Percentiles rank a stretch among this genome's conserved stretches.
phyloP scores from a whole-genome alignment of 2,329 filamentous ascomycete species.

The Sporothrix phasma region DNA sequence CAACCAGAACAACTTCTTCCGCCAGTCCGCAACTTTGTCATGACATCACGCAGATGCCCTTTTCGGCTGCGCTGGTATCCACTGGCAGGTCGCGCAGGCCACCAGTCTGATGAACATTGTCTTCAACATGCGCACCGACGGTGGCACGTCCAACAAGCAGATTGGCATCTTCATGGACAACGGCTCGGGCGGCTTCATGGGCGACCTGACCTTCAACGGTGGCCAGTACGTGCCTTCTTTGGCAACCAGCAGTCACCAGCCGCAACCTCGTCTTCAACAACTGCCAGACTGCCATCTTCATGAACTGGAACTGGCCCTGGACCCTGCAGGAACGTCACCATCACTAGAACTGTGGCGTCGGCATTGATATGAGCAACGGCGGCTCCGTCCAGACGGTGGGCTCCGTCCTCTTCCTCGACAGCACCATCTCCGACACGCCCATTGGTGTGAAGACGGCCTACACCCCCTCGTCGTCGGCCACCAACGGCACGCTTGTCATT shows the following conservation, averaged over 20 bases:
- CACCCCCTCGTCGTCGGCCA: slow-evolving; percentile 43
- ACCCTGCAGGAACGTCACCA: slow-evolving; percentile 64
- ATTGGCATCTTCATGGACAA: slow-evolving; percentile 79
- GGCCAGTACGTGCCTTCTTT: slow-evolving; percentile 65
- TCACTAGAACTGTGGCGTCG: slow-evolving; percentile 66
- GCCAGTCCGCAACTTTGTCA: slow-evolving; percentile 73
- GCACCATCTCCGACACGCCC: slow-evolving; percentile 62
- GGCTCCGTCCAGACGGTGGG: slow-evolving; percentile 62
- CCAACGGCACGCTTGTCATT: slow-evolving; percentile 73
- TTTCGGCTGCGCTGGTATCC: slow-evolving; percentile 55
- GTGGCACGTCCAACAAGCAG: slow-evolving; percentile 54
- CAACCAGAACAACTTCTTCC: slow-evolving; percentile 79
- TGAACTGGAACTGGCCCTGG: slow-evolving; percentile 92
- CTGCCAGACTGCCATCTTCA: slow-evolving; percentile 73
- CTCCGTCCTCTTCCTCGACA: slow-evolving; percentile 75
- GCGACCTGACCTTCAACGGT: slow-evolving; percentile 73
- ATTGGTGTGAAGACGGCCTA: slow-evolving; percentile 72
- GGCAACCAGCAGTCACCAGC: slow-evolving; percentile 79
- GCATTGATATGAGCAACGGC: slow-evolving; percentile 66
- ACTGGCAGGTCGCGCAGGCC: slow-evolving; percentile 80
- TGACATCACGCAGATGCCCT: slow-evolving; percentile 62
- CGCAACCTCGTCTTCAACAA: slow-evolving; percentile 74
- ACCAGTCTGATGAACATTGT: slow-evolving; percentile 72
- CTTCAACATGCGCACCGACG: slow-evolving; percentile 66
- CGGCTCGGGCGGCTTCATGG: slow-evolving; percentile 75